Evolutionary conservation across 2,329 filamentous ascomycete species (phyloP), one percentile per base, ranked within the genome.

Genomic region (Aspergillus pseudoglaucus): DNA sequence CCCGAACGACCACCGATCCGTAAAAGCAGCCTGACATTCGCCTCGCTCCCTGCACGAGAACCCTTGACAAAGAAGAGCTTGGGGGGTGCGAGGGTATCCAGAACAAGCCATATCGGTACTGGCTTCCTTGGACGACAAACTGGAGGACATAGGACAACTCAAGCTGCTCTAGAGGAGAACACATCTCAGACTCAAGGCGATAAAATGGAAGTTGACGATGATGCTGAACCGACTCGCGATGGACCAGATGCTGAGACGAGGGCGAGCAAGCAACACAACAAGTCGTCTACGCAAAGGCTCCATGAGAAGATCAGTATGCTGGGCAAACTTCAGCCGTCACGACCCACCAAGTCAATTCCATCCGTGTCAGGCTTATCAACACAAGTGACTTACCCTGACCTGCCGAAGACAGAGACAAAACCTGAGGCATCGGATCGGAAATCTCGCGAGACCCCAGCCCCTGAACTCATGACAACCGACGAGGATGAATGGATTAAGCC

Each of bases 1-100:
- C 74, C 74, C 6, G 71, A 70, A 45, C 61, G 88, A 56, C 85
- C 86, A 2, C 75, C 88, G 25, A 80, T 94, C 56, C 84, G 91
- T 51, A 97, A 97, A 75, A 95, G 90, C 69, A 97, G 91, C 65
- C 78, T 98, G 51, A 95, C 87, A 50, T 97, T 98, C 70, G 89
- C 93, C 33, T 89, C 93, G 15, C 76, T 98, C 10, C 93, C 93
- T 25, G 90, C 91, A 2, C 81, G 93, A 52, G 91, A 97, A 61
- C 91, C 91, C 32, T 75, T 97, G 45, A 82, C 81, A 14, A 94
- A 94, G 66, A 91, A 90, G 71, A 94, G 87, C 64, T 81, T 90
- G 60, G 90, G 84, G 14, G 66, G 78, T 40, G 77, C 79, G 17
- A 78, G 88, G 44, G 72, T 81, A 45, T 90, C 88, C 18, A 78